phyloP scores from a whole-genome alignment of 768 basidiomycete genomes.

The Suillus subaureus region DNA sequence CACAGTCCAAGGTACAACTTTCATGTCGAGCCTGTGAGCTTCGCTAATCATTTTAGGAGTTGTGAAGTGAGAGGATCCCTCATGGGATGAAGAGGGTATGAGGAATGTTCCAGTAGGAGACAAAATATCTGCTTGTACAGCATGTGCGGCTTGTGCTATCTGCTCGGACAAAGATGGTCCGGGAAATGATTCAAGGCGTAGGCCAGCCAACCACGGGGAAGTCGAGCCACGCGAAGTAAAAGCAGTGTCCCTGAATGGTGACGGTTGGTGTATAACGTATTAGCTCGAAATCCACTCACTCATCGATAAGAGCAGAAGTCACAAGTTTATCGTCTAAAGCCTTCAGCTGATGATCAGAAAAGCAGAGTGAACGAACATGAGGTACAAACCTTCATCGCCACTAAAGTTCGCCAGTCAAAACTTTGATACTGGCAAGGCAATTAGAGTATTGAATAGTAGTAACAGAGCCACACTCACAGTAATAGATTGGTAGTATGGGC shows the following conservation, averaged over 20 bases:
- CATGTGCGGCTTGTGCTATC: conserved; percentile 69
- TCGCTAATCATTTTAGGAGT: conserved; percentile 68
- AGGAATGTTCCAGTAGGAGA: conserved; percentile 55
- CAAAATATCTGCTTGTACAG: conserved; percentile 64
- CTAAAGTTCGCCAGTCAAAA: conserved; percentile 79
- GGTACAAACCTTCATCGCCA: conserved; percentile 64
- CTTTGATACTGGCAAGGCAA: conserved; percentile 64
- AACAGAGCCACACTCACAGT: conserved; percentile 46
- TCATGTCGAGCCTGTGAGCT: conserved; percentile 63
- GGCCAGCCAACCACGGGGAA: conserved; percentile 71
- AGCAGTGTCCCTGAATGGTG: conserved; percentile 39
- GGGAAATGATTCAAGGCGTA: conserved; percentile 62
- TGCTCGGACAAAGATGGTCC: conserved; percentile 59
- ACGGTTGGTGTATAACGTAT: conserved; percentile 5
- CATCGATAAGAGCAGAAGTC: conserved; percentile 67
- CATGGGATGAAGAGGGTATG: conserved; percentile 42
- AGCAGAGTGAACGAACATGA: neutral
- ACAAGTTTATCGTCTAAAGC: conserved; percentile 54
- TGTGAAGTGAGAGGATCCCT: conserved; percentile 56
- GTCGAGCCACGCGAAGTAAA: conserved; percentile 43
- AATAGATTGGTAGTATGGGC: conserved; percentile 63
- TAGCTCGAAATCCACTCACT: conserved; percentile 40
- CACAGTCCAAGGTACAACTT: conserved; percentile 78
- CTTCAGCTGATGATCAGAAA: conserved; percentile 25
- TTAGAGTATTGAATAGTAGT: neutral